phyloP scores from a whole-genome alignment of 2,329 filamentous ascomycete species.

The Lizonia empirigonia region DNA sequence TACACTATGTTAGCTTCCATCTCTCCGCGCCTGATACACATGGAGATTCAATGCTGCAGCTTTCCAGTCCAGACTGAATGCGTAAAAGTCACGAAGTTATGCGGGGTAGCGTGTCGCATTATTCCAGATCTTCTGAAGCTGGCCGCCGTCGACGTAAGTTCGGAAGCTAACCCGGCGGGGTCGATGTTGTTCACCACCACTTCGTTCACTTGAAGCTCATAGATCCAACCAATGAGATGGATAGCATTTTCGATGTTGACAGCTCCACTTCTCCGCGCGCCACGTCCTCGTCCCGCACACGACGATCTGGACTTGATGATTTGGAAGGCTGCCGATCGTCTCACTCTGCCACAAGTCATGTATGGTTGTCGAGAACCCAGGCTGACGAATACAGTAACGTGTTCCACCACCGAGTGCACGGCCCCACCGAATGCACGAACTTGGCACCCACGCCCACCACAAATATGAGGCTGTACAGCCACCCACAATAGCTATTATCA shows the following conservation, averaged over 20 bases:
- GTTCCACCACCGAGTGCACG: too few relatives aligned
- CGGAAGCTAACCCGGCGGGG: constrained; percentile 15
- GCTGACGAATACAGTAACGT: too few relatives aligned
- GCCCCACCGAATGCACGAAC: too few relatives aligned
- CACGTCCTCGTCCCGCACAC: not conserved
- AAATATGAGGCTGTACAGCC: too few relatives aligned
- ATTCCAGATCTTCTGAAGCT: constrained; percentile 5
- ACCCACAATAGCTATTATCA: too few relatives aligned
- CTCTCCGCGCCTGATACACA: constrained; percentile 2
- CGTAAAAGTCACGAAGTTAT: constrained; percentile 3
- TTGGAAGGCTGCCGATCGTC: constrained; percentile 14
- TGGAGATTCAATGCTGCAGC: constrained; percentile 7
- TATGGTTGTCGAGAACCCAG: constrained; percentile 2
- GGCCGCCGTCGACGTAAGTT: not conserved
- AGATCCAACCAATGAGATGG: constrained; percentile 1
- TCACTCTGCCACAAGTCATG: constrained; percentile 14
- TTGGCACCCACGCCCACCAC: too few relatives aligned
- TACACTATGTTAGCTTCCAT: constrained; percentile 9
- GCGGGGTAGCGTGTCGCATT: constrained; percentile 13
- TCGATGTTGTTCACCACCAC: constrained; percentile 1
- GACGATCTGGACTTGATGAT: constrained; percentile 8
- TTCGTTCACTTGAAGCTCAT: constrained; percentile 2
- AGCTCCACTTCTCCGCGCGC: constrained; percentile 5
- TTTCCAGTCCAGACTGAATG: constrained; percentile 2
- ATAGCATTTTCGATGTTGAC: constrained; percentile 1